These are phyloP conservation scores for Serendipita sp. DNA, from an alignment of 1,284 basidiomycete genomes.

Conservation along the genomic window DNA sequence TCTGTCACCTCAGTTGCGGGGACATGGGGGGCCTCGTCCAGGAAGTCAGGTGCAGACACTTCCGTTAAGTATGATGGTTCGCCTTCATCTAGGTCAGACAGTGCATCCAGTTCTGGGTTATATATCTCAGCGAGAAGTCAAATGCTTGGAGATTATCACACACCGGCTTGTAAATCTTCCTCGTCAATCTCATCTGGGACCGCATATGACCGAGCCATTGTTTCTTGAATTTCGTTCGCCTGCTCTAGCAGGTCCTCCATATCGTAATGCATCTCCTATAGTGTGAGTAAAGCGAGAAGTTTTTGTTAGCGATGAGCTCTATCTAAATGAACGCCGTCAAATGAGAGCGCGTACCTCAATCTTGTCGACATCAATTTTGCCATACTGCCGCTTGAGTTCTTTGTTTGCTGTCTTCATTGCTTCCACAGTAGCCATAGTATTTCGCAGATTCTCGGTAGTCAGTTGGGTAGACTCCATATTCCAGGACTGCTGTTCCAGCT, in stretches of 20 bases:
- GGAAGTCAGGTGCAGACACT: conserved; percentile 78
- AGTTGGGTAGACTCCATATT: conserved; percentile 98
- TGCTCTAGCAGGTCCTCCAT: conserved; percentile 98
- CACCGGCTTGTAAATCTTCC: conserved; percentile 90
- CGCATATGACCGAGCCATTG: conserved; percentile 83
- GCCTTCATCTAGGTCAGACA: conserved; percentile 81
- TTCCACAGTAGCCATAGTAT: conserved; percentile 99
- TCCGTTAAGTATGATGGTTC: conserved; percentile 75
- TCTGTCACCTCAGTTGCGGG: conserved; percentile 20
- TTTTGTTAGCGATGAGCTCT: conserved; percentile 1
- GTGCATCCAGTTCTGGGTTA: conserved; percentile 68
- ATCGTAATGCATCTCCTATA: conserved; percentile 82
- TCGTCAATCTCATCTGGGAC: conserved; percentile 98
- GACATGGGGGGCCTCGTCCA: conserved; percentile 58
- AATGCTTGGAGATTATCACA: conserved; percentile 18
- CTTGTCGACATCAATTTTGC: conserved; percentile 95
- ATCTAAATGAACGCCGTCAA: background rate
- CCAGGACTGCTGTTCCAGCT: conserved; percentile 90
- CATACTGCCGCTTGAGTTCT: conserved; percentile 93
- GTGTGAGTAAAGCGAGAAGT: background rate
- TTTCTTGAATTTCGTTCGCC: conserved; percentile 95
- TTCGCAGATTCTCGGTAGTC: conserved; percentile 92
- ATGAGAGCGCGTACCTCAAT: conserved; percentile 60
- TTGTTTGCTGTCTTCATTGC: conserved; percentile 98
- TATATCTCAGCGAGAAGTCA: background rate